Evolutionary conservation across 805 yeast species (phyloP), one percentile per base, ranked within the genome.

Genomic region (Pichia nanzhaoensis): DNA sequence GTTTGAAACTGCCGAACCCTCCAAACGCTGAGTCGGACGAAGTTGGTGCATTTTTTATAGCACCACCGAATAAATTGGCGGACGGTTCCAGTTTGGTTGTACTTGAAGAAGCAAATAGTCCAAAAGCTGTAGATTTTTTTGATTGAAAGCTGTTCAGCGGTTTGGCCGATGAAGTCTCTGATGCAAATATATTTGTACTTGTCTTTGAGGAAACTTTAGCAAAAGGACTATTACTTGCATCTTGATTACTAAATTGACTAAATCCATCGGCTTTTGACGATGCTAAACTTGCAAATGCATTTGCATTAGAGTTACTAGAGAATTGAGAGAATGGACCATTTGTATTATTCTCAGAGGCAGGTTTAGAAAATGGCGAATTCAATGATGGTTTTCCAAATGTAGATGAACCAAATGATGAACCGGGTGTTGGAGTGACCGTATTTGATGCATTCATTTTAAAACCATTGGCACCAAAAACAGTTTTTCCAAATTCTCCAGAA

Each of bases 381-480:
- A 54, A 58, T 6, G 55, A 43, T 7, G 58, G 41, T 34, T 49
- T 45, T 14, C 35, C 35, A 20, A 39, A 39, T 7, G 34, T 24
- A 24, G 28, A 24, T 17, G 32, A 18, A 6, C 27, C 27, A 14
- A 28, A 9, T 16, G 41, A n/a, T 5, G 22, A 17, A 13, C 22
- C 33, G 13, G 17, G 19, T 10, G 10, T 21, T 24, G 41, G 18
- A 12, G 14, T 24, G 21, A 22, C 7, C 3, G 20, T 8, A 6
- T 12, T 14, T 9, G n/a, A 22, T 31, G 14, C 42, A 21, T 37
- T 38, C 44, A 41, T 41, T 41, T 41, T 41, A 27, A 41, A 41
- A 8, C 33, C 31, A 18, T 31, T 31, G 9, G 27, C 44, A 9
- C 44, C 44, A 41, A 33, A 34, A 12, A 28, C 27, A 12, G 45